Conservation (phyloP, 108 stramenopile species). For the Poteriospumella lacustris region DNA sequence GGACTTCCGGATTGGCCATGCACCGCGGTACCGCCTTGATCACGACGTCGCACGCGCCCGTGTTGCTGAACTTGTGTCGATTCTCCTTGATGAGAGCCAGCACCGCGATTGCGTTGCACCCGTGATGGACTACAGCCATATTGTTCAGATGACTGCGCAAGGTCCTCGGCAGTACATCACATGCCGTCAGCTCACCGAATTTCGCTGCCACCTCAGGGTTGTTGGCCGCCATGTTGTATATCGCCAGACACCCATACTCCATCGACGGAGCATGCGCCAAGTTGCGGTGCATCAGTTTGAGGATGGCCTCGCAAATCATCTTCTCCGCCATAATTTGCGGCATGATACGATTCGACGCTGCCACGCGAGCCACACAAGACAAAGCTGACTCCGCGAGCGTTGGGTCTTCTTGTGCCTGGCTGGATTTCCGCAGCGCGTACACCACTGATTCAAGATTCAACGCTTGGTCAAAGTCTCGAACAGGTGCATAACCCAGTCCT, state of each 20-base stretch:
- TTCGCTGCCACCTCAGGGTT: neutral
- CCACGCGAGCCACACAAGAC: neutral
- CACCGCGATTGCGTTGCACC: neutral
- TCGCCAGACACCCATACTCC: neutral
- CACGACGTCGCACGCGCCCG: slow-evolving; percentile 6
- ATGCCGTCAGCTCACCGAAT: neutral
- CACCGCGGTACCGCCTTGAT: neutral
- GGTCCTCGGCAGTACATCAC: neutral
- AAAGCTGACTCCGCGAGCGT: neutral
- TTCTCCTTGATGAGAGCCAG: neutral
- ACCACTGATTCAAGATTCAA: neutral
- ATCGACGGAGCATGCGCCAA: neutral
- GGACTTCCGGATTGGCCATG: neutral
- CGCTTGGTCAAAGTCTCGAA: slow-evolving; percentile 1
- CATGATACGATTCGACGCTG: neutral
- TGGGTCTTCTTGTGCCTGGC: neutral
- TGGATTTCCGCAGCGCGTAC: neutral
- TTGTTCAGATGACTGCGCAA: neutral
- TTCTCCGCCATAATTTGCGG: neutral
- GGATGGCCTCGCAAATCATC: neutral
- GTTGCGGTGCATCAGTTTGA: neutral
- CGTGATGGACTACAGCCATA: neutral
- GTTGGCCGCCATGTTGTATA: neutral
- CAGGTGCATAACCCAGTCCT: slow-evolving; percentile 15
- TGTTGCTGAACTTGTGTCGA: neutral